Evolutionary conservation across 257 asterid species (phyloP).

Genomic region (Pogostemon cablin): DNA sequence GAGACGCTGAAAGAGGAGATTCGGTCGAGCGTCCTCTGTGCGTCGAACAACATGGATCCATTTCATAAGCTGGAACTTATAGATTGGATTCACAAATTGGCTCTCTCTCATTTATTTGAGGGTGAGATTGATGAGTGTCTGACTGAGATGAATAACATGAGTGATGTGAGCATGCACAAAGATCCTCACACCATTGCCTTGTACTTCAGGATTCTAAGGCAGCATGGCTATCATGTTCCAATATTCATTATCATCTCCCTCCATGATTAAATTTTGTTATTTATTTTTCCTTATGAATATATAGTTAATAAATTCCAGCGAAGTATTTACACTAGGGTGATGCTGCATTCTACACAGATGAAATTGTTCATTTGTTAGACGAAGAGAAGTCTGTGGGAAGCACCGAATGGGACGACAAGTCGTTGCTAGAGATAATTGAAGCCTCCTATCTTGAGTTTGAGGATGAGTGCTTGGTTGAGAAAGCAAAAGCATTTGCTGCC

Average conservation of each 20-base stretch:
- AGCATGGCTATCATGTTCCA: conserved; percentile 44
- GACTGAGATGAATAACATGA: background rate
- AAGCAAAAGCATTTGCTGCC: conserved; percentile 32
- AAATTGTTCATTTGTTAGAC: conserved; percentile 5
- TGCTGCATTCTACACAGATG: conserved; percentile 30
- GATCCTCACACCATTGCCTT: conserved; percentile 45
- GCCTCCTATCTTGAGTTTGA: conserved; percentile 51
- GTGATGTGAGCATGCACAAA: background rate
- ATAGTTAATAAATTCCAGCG: background rate
- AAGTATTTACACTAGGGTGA: background rate
- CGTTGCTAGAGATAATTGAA: conserved; percentile 37
- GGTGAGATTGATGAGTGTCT: conserved; percentile 38
- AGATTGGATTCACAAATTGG: conserved; percentile 44
- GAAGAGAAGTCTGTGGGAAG: conserved; percentile 28
- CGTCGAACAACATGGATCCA: conserved; percentile 28
- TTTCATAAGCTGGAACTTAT: conserved; percentile 44
- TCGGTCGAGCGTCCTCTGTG: background rate
- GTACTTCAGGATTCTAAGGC: conserved; percentile 55
- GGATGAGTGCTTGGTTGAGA: conserved; percentile 38
- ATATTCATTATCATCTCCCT: background rate
- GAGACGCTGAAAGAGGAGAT: conserved; percentile 47
- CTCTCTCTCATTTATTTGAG: conserved; percentile 46
- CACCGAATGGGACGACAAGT: conserved; percentile 23
- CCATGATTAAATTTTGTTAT: background rate
- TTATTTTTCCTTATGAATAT: too few species aligned